Percentiles rank a stretch among this genome's conserved stretches.
Evolutionary conservation across 495 filamentous ascomycete species (phyloP).

Genomic region (Tricharina praecox): DNA sequence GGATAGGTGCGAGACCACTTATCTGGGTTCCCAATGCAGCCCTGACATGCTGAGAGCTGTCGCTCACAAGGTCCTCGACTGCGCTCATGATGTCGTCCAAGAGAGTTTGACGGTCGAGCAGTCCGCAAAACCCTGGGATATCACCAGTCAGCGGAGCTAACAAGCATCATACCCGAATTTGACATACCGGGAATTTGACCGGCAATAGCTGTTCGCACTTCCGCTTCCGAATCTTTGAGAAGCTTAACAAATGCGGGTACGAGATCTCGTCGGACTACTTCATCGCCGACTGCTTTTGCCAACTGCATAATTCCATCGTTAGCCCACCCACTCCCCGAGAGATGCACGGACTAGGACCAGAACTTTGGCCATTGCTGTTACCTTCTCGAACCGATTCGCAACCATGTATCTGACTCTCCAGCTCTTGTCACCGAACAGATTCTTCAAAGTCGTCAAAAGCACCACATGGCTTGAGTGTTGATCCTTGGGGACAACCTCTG

Average conservation of each 20-base stretch:
- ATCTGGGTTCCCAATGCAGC: slow-evolving; percentile 93
- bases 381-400: slow-evolving; percentile 95
- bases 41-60: slow-evolving; percentile 90
- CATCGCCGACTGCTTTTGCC: slow-evolving; percentile 93
- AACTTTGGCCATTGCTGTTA: slow-evolving; percentile 27
- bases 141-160: background rate
- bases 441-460: slow-evolving; percentile 72
- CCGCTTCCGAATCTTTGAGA: slow-evolving; percentile 89
- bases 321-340: background rate
- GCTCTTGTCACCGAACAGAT: slow-evolving; percentile 93
- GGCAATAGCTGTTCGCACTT: slow-evolving; percentile 91
- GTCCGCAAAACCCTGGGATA: slow-evolving; percentile 60
- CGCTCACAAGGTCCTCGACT: slow-evolving; percentile 87
- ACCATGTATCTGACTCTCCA: slow-evolving; percentile 99
- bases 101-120: slow-evolving; percentile 72
- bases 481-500: slow-evolving; percentile 93
- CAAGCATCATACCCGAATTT: background rate
- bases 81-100: slow-evolving; percentile 95
- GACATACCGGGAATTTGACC: slow-evolving; percentile 79
- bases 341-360: slow-evolving; percentile 3
- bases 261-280: slow-evolving; percentile 82
- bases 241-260: slow-evolving; percentile 96
- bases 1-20: slow-evolving; percentile 86
- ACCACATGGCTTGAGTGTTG: slow-evolving; percentile 93
- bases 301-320: slow-evolving; percentile 41